Conservation (phyloP, 108 stramenopile species). For the Fragilaria radians region DNA sequence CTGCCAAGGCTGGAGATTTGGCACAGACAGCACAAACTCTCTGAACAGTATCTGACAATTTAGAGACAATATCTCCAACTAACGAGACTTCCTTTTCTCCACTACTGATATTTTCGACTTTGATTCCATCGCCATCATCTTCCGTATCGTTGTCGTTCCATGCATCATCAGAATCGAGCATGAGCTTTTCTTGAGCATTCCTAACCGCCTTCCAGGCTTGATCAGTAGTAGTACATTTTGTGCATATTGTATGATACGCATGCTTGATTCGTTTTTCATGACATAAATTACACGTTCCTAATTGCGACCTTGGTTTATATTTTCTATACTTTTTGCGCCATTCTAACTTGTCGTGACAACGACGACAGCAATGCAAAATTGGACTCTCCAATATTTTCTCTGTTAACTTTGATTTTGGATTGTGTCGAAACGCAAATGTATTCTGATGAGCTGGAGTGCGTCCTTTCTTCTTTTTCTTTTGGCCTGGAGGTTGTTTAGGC, state of each 20-base stretch:
- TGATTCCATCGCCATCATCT: not conserved
- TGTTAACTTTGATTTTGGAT: conserved; percentile 92
- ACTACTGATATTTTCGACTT: not conserved
- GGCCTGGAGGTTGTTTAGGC: conserved; percentile 2
- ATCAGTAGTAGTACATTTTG: conserved; percentile 44
- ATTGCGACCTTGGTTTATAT: conserved; percentile 82
- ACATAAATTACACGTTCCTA: conserved; percentile 76
- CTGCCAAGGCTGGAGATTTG: conserved; percentile 64
- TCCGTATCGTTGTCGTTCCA: not conserved
- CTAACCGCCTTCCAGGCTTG: conserved; percentile 42
- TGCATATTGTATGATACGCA: conserved; percentile 86
- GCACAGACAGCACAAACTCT: conserved; percentile 63
- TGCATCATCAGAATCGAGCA: not conserved
- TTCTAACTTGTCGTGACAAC: conserved; percentile 92
- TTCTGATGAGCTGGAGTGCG: conserved; percentile 89
- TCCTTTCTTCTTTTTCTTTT: conserved; percentile 72
- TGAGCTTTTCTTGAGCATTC: conserved; percentile 10
- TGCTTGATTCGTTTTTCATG: conserved; percentile 48
- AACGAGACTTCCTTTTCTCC: conserved; percentile 7
- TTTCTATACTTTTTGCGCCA: conserved; percentile 91
- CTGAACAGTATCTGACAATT: not conserved
- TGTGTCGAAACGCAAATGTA: conserved; percentile 88
- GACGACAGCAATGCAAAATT: conserved; percentile 82
- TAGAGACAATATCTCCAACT: not conserved
- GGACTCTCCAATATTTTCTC: conserved; percentile 74